Percentiles rank a stretch among this genome's conserved stretches.
These are phyloP conservation scores for Cadophora gregata DNA, from an alignment of 2,329 filamentous ascomycete genomes.

Conservation along the genomic window DNA sequence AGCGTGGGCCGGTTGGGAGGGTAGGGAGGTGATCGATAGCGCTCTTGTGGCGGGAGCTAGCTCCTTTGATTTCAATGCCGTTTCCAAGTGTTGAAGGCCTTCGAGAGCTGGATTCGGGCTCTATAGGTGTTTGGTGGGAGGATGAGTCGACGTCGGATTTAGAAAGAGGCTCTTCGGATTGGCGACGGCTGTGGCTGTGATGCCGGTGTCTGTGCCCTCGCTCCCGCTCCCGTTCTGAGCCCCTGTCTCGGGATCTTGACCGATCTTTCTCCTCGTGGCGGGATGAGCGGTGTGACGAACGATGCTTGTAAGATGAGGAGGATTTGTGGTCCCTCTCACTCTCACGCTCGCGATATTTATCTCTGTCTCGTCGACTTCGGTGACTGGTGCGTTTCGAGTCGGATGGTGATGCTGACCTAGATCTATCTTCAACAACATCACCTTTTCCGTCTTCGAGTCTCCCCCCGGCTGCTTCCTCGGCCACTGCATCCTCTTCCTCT, in stretches of 20 bases:
- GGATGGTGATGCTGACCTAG: conserved; percentile 69
- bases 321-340: conserved; percentile 52
- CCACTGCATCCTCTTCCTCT: conserved; percentile 37
- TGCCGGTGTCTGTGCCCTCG: conserved; percentile 47
- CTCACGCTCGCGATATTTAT: conserved; percentile 53
- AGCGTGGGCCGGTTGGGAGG: conserved; percentile 43
- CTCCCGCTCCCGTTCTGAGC: conserved; percentile 44
- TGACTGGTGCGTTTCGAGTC: conserved; percentile 62
- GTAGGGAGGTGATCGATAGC: conserved; percentile 31
- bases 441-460: conserved; percentile 39
- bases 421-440: conserved; percentile 58
- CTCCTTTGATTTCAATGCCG: conserved; percentile 44
- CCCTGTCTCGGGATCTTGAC: conserved; percentile 51
- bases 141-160: conserved; percentile 22
- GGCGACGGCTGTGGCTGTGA: conserved; percentile 38
- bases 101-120: conserved; percentile 27
- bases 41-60: conserved; percentile 37
- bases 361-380: conserved; percentile 65
- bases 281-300: conserved; percentile 55
- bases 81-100: conserved; percentile 32
- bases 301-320: conserved; percentile 45
- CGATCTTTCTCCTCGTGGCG: conserved; percentile 51
- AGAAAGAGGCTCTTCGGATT: conserved; percentile 32
- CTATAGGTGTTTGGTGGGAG: conserved; percentile 27
- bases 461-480: conserved; percentile 32